Evolutionary conservation across 441 rosid species (phyloP), one percentile per base, ranked within the genome.

Genomic region (Isatis lusitanica): DNA sequence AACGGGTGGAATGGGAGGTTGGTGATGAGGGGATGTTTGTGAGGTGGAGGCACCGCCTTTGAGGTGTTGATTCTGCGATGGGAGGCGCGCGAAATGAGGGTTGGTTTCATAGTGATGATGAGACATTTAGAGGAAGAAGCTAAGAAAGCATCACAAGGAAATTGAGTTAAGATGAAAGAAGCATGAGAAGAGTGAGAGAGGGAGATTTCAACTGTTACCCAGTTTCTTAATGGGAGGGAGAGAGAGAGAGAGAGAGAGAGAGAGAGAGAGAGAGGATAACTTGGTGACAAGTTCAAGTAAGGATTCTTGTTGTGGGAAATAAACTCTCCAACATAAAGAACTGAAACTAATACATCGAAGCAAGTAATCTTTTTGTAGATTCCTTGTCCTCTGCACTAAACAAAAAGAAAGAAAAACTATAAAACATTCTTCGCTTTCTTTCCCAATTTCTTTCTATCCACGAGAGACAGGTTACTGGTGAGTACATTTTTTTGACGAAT

Each of bases 321-420:
- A 17, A 71, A 21, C 53, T 64, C 10, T 33, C 26, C 9, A 38
- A 26, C 74, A 50, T 59, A 61, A 48, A 64, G 71, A 83, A 80
- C 2, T 74, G 80, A 73, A 72, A 78, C 77, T 66, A 44, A 82
- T 63, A 51, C 62, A 0, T 42, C 24, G 89, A 86, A 85, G 93
- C 87, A 90, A 90, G 91, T 83, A 81, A 87, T 86, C 84, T 65
- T 68, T 70, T 77, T 74, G 58, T 3, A 33, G 77, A 78, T 82
- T 39, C 81, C 43, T 79, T 55, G 80, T 39, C 79, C 55, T 79
- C 7, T 73, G 66, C 42, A 28, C 26, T 74, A 35, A 26, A 35
- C 15, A 57, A 65, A 43, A 33, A 60, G n/a, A 63, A 40, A 51
- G 51, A 51, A 30, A 51, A 16, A 43, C 39, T 55, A 56, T 5